phyloP scores from a whole-genome alignment of 345 rosid species.

The Rhodomyrtus tomentosa region DNA sequence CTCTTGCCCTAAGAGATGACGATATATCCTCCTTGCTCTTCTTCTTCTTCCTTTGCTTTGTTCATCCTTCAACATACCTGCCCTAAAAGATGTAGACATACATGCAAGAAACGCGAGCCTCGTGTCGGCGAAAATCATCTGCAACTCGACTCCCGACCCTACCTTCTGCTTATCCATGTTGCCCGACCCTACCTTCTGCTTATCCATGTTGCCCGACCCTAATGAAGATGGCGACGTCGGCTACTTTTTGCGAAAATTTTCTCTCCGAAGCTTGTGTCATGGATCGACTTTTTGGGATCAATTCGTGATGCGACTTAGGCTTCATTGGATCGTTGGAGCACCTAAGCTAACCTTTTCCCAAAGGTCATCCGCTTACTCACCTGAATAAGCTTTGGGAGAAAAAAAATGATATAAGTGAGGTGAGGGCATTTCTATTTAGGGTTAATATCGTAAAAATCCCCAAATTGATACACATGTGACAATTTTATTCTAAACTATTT shows the following conservation, averaged over 20 bases:
- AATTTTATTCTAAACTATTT: too few relatives aligned
- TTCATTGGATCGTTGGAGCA: too few relatives aligned
- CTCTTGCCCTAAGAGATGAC: neutral
- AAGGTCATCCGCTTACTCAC: too few relatives aligned
- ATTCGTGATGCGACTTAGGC: too few relatives aligned
- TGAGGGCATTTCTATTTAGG: too few relatives aligned
- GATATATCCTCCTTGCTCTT: neutral
- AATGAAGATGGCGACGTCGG: constrained; percentile 30
- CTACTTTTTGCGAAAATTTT: constrained; percentile 50
- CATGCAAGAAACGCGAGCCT: neutral
- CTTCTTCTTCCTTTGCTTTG: neutral
- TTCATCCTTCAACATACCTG: neutral
- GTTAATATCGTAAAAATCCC: too few relatives aligned
- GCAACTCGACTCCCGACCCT: constrained; percentile 56
- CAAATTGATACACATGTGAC: too few relatives aligned
- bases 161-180: constrained; percentile 46
- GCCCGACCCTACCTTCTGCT: constrained; percentile 61
- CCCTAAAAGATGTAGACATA: neutral
- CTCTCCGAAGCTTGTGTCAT: constrained; percentile 27
- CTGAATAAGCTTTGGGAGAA: too few relatives aligned
- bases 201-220: constrained; percentile 32
- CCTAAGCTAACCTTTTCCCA: too few relatives aligned
- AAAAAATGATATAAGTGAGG: too few relatives aligned
- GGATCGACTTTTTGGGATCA: too few relatives aligned
- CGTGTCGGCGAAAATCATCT: constrained; percentile 19